A percentile compares a stretch with the other conserved stretches of the same genome.
Conservation (phyloP, 495 filamentous ascomycete species). For the Lasiosphaeria ovina region DNA sequence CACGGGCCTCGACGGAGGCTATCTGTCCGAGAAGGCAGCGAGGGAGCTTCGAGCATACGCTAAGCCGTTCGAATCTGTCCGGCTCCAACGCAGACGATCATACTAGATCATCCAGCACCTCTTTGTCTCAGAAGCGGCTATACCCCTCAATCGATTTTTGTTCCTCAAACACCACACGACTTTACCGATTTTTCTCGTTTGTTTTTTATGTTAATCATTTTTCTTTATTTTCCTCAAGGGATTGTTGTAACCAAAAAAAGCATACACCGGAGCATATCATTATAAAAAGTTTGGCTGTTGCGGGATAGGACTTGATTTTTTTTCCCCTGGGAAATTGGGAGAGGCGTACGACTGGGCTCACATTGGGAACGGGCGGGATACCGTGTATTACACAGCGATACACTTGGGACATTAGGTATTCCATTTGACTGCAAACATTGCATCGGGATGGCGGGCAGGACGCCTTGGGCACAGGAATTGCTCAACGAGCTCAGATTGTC, state of each 20-base stretch:
- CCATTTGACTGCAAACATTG: constrained; percentile 36
- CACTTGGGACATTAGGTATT: constrained; percentile 30
- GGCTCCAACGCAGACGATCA: constrained; percentile 54
- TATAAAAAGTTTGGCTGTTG: constrained; percentile 45
- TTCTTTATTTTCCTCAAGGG: background rate
- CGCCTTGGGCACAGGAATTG: constrained; percentile 12
- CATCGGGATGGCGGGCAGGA: constrained; percentile 21
- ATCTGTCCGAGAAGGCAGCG: constrained; percentile 71
- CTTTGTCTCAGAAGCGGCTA: constrained; percentile 13
- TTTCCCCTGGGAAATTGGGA: constrained; percentile 34
- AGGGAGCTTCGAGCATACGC: constrained; percentile 83
- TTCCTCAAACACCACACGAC: constrained; percentile 26
- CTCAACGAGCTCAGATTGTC: constrained; percentile 18
- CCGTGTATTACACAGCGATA: constrained; percentile 23
- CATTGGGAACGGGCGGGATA: constrained; percentile 2
- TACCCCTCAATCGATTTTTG: constrained; percentile 35
- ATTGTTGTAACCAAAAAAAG: constrained; percentile 50
- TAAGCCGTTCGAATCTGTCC: constrained; percentile 79
- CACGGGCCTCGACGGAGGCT: constrained; percentile 47
- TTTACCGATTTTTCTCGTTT: constrained; percentile 33
- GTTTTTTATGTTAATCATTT: constrained; percentile 24
- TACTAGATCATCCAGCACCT: constrained; percentile 24
- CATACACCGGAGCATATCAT: constrained; percentile 55
- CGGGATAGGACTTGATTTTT: constrained; percentile 25
- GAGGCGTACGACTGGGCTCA: constrained; percentile 32